These are phyloP conservation scores for Whalleya microplaca DNA, from an alignment of 2,329 filamentous ascomycete species.

Conservation along the genomic window DNA sequence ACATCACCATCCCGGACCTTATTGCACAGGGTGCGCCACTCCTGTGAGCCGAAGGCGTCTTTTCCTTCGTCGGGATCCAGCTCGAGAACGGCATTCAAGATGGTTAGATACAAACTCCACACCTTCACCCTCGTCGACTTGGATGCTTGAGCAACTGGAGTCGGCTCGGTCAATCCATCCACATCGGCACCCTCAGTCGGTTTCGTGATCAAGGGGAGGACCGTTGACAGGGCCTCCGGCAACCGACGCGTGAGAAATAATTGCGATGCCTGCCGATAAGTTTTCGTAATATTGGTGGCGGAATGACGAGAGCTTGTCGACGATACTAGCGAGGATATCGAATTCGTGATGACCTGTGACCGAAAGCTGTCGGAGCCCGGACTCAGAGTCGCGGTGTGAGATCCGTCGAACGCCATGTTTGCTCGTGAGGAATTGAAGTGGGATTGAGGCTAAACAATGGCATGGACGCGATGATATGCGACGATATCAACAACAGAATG, in stretches of 20 bases:
- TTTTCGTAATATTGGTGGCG: constrained; percentile 80
- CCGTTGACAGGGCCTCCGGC: constrained; percentile 83
- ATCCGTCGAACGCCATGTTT: constrained; percentile 49
- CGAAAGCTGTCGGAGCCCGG: constrained; percentile 51
- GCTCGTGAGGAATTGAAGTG: constrained; percentile 12
- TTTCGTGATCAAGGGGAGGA: constrained; percentile 79
- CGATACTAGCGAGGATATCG: constrained; percentile 70
- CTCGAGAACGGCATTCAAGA: constrained; percentile 89
- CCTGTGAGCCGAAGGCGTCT: constrained; percentile 79
- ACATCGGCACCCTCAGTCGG: constrained; percentile 50
- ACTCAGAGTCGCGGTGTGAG: constrained; percentile 49
- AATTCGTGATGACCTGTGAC: constrained; percentile 61
- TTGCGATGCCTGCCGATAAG: constrained; percentile 91
- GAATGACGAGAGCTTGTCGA: constrained; percentile 63
- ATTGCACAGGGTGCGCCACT: constrained; percentile 80
- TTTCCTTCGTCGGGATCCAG: constrained; percentile 90
- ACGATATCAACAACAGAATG: constrained; percentile 10
- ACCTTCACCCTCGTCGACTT: constrained; percentile 88
- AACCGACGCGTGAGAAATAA: constrained; percentile 93
- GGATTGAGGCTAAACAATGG: constrained; percentile 15
- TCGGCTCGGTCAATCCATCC: constrained; percentile 54
- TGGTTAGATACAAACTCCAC: constrained; percentile 95
- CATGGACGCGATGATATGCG: constrained; percentile 16
- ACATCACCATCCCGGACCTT: constrained; percentile 87
- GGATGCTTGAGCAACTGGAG: constrained; percentile 79